Evolutionary conservation across 163 green algal genomes (phyloP).

Genomic region (Chlamydomonas reinhardtii): DNA sequence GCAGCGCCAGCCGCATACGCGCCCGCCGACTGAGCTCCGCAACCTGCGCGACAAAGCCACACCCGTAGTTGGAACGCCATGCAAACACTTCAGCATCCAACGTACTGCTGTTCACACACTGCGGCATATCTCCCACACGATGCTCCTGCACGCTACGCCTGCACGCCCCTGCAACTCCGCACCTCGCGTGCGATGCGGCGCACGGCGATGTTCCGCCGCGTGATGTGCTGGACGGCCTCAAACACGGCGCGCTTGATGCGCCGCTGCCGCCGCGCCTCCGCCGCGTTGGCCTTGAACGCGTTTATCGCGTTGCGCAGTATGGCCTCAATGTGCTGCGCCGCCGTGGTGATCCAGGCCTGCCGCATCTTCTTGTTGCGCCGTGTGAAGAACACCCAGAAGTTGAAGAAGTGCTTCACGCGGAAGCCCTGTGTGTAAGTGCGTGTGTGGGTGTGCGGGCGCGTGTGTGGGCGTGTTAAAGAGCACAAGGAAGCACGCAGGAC

Average conservation of each 20-base stretch:
- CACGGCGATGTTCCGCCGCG: slow-evolving; percentile 54
- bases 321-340: slow-evolving; percentile 47
- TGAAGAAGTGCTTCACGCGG: slow-evolving; percentile 58
- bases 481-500: too few relatives aligned
- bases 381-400: slow-evolving; percentile 56
- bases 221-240: slow-evolving; percentile 28
- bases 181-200: slow-evolving; percentile 32
- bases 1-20: slow-evolving; percentile 12
- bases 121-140: too few relatives aligned
- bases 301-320: slow-evolving; percentile 51
- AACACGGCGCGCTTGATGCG: slow-evolving; percentile 41
- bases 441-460: background rate
- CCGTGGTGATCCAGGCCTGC: slow-evolving; percentile 44
- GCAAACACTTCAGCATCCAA: too few relatives aligned
- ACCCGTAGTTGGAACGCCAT: too few relatives aligned
- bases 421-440: slow-evolving; percentile 39
- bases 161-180: background rate
- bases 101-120: too few relatives aligned
- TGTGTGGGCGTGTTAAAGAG: too few relatives aligned
- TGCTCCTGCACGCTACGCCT: too few relatives aligned
- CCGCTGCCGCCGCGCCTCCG: slow-evolving; percentile 21
- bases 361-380: slow-evolving; percentile 59
- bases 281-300: slow-evolving; percentile 62
- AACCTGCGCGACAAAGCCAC: background rate
- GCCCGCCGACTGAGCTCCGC: slow-evolving; percentile 26